Evolutionary conservation across 352 stramenopile genomes (phyloP).

Genomic region (Blastocystis sp.): DNA sequence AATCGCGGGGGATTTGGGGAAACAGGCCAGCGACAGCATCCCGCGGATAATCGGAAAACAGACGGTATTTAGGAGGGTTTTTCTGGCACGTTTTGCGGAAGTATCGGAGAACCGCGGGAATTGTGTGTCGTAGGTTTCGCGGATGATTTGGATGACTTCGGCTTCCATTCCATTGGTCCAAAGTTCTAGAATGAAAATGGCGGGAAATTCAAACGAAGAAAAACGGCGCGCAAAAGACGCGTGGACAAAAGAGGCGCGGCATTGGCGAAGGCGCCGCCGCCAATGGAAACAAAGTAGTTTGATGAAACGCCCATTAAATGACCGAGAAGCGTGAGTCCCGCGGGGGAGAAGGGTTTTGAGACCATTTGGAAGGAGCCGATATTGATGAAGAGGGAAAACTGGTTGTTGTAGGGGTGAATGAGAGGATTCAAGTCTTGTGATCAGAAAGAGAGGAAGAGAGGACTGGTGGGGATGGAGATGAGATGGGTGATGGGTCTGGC

Average conservation of each 20-base stretch:
- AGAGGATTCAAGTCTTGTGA: slow-evolving; percentile 20
- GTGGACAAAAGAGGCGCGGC: background rate
- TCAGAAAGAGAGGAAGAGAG: background rate
- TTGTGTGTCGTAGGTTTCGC: background rate
- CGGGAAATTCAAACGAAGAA: background rate
- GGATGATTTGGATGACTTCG: background rate
- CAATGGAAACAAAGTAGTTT: slow-evolving; percentile 7
- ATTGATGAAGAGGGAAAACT: slow-evolving; percentile 9
- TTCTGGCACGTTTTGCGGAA: too few relatives aligned
- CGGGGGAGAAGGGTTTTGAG: background rate
- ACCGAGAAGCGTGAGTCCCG: background rate
- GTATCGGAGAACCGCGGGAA: background rate
- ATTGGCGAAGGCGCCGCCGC: slow-evolving; percentile 29
- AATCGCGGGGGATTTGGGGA: too few relatives aligned
- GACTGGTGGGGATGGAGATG: slow-evolving; percentile 1
- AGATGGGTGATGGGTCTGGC: slow-evolving; percentile 46
- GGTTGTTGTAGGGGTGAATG: slow-evolving; percentile 35
- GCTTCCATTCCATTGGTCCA: background rate
- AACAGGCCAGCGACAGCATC: too few relatives aligned
- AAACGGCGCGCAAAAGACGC: background rate
- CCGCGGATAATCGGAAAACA: too few relatives aligned
- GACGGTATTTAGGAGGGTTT: too few relatives aligned
- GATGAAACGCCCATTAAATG: background rate
- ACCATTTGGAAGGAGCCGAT: background rate
- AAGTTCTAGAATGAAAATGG: background rate